Evolutionary conservation across 176 grass and related monocot species (phyloP).

Genomic region (Aegilops speltoides): DNA sequence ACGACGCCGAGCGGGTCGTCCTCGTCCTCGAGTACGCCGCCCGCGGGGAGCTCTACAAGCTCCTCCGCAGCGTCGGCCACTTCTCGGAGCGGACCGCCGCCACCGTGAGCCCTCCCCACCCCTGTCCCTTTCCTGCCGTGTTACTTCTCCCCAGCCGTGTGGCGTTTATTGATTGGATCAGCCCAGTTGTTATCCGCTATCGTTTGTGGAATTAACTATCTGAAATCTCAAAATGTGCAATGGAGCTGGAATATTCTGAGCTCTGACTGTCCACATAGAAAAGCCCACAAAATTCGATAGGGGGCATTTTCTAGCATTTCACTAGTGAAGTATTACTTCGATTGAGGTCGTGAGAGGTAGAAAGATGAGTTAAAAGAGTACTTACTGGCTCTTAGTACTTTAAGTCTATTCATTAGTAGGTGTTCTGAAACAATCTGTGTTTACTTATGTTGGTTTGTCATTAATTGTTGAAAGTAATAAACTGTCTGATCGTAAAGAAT

Average conservation of each 20-base stretch:
- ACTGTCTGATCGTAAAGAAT: not conserved
- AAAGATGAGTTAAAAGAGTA: not conserved
- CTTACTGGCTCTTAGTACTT: not conserved
- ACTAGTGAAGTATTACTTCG: not conserved
- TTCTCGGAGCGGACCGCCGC: conserved; percentile 71
- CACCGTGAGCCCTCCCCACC: conserved; percentile 31
- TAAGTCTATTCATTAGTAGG: not conserved
- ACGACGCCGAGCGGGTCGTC: conserved; percentile 67
- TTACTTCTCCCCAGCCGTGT: not conserved
- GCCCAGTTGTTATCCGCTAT: too few relatives aligned
- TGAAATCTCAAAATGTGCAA: not conserved
- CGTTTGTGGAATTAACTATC: not conserved
- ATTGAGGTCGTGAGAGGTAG: not conserved
- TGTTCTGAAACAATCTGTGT: not conserved
- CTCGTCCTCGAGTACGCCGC: conserved; percentile 84
- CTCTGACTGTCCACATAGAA: not conserved
- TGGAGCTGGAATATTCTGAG: not conserved
- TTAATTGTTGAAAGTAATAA: not conserved
- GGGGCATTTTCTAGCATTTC: not conserved
- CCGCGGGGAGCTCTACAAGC: conserved; percentile 74
- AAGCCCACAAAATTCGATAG: not conserved
- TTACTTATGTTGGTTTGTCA: not conserved
- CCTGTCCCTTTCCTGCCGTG: not conserved
- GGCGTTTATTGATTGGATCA: not conserved
- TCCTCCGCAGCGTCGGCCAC: conserved; percentile 53